Evolutionary conservation across 176 grass and related monocot genomes (phyloP).

Genomic region (Zea mays): DNA sequence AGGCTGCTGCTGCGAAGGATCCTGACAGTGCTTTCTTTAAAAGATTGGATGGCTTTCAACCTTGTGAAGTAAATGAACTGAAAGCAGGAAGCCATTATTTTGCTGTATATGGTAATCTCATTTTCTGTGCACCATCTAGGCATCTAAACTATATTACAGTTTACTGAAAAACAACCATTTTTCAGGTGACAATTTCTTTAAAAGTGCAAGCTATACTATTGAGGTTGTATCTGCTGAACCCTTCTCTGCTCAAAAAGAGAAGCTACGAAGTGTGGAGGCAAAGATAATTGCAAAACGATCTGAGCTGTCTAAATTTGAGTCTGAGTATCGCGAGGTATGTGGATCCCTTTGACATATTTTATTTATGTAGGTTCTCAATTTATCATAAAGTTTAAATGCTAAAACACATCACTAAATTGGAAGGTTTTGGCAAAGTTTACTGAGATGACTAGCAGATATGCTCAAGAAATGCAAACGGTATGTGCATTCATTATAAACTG

Average conservation of each 20-base stretch:
- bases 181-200: constrained; percentile 98
- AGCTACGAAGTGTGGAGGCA: constrained; percentile 66
- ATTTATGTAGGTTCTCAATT: background rate
- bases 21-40: constrained; percentile 91
- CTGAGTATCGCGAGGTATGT: constrained; percentile 86
- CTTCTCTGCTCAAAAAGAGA: constrained; percentile 77
- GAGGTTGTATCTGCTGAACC: constrained; percentile 86
- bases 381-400: background rate
- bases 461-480: constrained; percentile 96
- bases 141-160: background rate
- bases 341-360: background rate
- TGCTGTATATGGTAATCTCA: constrained; percentile 80
- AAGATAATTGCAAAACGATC: constrained; percentile 80
- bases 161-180: constrained; percentile 4
- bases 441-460: constrained; percentile 89
- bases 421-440: constrained; percentile 91
- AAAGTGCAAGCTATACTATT: constrained; percentile 84
- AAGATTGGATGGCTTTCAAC: constrained; percentile 96
- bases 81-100: constrained; percentile 93
- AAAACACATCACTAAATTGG: constrained; percentile 26
- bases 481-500: constrained; percentile 29
- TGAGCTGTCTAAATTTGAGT: constrained; percentile 93
- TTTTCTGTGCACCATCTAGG: constrained; percentile 20
- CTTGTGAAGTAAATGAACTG: constrained; percentile 97
- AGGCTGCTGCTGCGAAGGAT: constrained; percentile 83